Conservation (phyloP, 441 rosid species). For the Adansonia madagascariensis region DNA sequence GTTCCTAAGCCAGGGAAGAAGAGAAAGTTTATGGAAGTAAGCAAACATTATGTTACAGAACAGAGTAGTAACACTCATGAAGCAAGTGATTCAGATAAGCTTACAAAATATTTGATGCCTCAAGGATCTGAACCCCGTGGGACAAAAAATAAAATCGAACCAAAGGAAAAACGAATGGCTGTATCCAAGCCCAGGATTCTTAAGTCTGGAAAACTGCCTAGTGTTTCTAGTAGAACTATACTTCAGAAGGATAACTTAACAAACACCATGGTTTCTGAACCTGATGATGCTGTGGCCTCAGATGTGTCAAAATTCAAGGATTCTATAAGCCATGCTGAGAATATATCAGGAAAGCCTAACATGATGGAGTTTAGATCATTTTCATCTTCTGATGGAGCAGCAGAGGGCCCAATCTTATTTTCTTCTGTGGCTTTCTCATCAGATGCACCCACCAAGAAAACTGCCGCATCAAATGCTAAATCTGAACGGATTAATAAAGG, state of each 20-base stretch:
- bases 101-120: slow-evolving; percentile 66
- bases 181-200: slow-evolving; percentile 61
- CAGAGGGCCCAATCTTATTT: slow-evolving; percentile 54
- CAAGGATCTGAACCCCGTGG: slow-evolving; percentile 66
- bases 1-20: slow-evolving; percentile 99
- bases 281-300: slow-evolving; percentile 39
- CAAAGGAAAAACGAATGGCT: slow-evolving; percentile 61
- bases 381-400: slow-evolving; percentile 51
- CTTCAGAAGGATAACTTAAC: slow-evolving; percentile 51
- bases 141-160: slow-evolving; percentile 60
- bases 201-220: slow-evolving; percentile 60
- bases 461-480: slow-evolving; percentile 44
- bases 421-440: slow-evolving; percentile 51
- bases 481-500: slow-evolving; percentile 54
- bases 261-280: slow-evolving; percentile 42
- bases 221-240: slow-evolving; percentile 52
- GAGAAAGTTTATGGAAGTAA: slow-evolving; percentile 97
- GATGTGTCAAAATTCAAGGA: slow-evolving; percentile 51
- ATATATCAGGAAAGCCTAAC: slow-evolving; percentile 47
- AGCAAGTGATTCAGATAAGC: slow-evolving; percentile 65
- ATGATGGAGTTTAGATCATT: slow-evolving; percentile 41
- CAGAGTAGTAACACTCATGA: slow-evolving; percentile 48
- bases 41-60: slow-evolving; percentile 81
- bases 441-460: slow-evolving; percentile 51
- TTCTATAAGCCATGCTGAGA: slow-evolving; percentile 42